Evolutionary conservation across 441 rosid genomes (phyloP).

Genomic region (Biscutella laevigata): DNA sequence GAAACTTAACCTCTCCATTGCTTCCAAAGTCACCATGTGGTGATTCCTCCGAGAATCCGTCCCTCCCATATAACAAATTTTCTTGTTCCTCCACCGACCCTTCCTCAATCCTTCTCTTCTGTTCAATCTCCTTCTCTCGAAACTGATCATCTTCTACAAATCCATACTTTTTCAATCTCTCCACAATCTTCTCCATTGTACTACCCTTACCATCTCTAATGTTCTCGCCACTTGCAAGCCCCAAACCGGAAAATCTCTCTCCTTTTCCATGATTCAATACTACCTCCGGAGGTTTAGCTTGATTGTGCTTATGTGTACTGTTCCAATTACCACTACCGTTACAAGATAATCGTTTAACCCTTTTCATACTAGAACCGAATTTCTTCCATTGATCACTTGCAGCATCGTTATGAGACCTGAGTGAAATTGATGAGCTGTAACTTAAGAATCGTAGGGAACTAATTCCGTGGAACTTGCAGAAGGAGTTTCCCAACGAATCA

Average conservation of each 20-base stretch:
- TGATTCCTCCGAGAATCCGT: slow-evolving; percentile 48
- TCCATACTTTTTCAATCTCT: slow-evolving; percentile 65
- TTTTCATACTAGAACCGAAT: slow-evolving; percentile 7
- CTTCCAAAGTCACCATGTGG: slow-evolving; percentile 37
- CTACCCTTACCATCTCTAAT: slow-evolving; percentile 30
- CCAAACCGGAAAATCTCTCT: slow-evolving; percentile 26
- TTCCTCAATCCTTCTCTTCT: slow-evolving; percentile 46
- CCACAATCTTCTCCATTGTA: slow-evolving; percentile 80
- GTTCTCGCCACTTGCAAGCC: slow-evolving; percentile 19
- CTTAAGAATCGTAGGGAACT: neutral
- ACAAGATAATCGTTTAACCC: slow-evolving; percentile 19
- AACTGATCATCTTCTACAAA: slow-evolving; percentile 40
- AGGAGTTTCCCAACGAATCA: slow-evolving; percentile 45
- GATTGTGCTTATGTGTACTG: slow-evolving; percentile 25
- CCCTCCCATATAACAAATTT: slow-evolving; percentile 40
- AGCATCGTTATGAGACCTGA: slow-evolving; percentile 14
- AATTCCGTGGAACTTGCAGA: slow-evolving; percentile 37
- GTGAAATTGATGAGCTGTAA: slow-evolving; percentile 22
- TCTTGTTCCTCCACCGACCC: slow-evolving; percentile 59
- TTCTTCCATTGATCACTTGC: slow-evolving; percentile 13
- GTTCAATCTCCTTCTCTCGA: slow-evolving; percentile 24
- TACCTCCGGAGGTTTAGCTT: slow-evolving; percentile 19
- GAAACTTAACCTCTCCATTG: slow-evolving; percentile 53
- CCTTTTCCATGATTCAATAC: slow-evolving; percentile 32
- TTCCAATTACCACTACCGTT: slow-evolving; percentile 21